Evolutionary conservation across 2,329 filamentous ascomycete genomes (phyloP), one percentile per base, ranked within the genome.

Genomic region (Fusarium chaquense): DNA sequence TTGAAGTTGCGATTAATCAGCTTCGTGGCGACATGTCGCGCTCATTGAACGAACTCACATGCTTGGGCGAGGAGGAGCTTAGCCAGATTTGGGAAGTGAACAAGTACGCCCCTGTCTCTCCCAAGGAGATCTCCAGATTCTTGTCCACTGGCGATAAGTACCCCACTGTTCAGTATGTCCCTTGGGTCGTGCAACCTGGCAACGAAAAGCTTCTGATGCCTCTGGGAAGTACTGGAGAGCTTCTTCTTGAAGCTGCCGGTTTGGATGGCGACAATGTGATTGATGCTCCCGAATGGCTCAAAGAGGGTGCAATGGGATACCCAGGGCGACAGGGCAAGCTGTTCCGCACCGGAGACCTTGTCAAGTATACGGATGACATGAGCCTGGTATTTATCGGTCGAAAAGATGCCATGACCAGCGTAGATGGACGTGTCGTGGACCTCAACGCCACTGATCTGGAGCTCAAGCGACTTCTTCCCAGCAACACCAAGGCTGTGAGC

Each of bases 1-100:
- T 90, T 15, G 83, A 83, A 24, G 79, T 80, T 3, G 82, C 87
- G 10, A 82, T 84, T 0, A 79, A 81, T 24, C 80, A 84, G 40
- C 80, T 91, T 35, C 84, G 85, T 35, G 77, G 80, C 0, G 72
- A 74, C 3, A 30, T 60, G 15, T 36, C 61, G 41, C 74, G 76
- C 13, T 76, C 77, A 2, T 73, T 83, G 13, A 73, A 77, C 6
- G 69, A 80, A 4, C 62, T 84, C 16, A 75, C 78, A 12, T 73
- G 80, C 18, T 47, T 83, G 22, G 73, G 77, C 0, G 72, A 78
- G 0, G 74, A 77, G 4, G 83, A 84, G n/a, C 65, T 77, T n/a
- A 57, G 57, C 0, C 76, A 81, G 55, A 76, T 84, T 8, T 70
- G 73, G 61, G 71, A 65, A n/a, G 62, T 79, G 13, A 74, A 76